Evolutionary conservation across 331 rosid species (phyloP).

Genomic region (Quercus phellos): DNA sequence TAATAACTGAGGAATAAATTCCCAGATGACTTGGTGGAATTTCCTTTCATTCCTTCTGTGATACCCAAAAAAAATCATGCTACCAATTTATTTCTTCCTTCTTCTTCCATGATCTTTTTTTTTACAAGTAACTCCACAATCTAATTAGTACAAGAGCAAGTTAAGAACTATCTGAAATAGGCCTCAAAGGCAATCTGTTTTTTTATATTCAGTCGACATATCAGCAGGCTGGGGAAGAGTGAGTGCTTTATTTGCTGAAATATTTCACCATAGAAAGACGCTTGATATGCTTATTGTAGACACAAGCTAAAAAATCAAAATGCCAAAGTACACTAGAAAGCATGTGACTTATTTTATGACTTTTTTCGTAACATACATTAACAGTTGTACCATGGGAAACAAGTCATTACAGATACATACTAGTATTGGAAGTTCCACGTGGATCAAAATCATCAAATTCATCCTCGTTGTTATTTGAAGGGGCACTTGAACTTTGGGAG

Average conservation of each 20-base stretch:
- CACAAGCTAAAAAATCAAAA: not conserved
- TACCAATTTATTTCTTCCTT: not conserved
- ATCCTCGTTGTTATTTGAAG: constrained; percentile 46
- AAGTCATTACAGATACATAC: constrained; percentile 43
- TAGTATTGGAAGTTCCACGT: constrained; percentile 70
- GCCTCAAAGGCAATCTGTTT: not conserved
- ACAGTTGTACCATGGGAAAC: constrained; percentile 4
- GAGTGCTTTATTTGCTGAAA: not conserved
- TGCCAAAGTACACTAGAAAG: not conserved
- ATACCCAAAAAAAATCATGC: not conserved
- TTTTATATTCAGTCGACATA: not conserved
- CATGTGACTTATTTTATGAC: not conserved
- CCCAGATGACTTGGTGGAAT: not conserved
- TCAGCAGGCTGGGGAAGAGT: not conserved
- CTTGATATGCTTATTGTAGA: not conserved
- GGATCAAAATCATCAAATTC: constrained; percentile 85
- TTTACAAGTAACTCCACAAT: no score
- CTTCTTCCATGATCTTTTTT: not conserved
- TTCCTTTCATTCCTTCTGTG: not conserved
- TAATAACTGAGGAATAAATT: not conserved
- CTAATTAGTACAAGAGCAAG: not conserved
- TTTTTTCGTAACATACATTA: not conserved
- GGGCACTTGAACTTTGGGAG: constrained; percentile 40
- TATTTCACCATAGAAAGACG: not conserved
- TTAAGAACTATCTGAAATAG: not conserved